Evolutionary conservation across 768 basidiomycete genomes (phyloP), one percentile per base, ranked within the genome.

Genomic region (Asterophora parasitica): DNA sequence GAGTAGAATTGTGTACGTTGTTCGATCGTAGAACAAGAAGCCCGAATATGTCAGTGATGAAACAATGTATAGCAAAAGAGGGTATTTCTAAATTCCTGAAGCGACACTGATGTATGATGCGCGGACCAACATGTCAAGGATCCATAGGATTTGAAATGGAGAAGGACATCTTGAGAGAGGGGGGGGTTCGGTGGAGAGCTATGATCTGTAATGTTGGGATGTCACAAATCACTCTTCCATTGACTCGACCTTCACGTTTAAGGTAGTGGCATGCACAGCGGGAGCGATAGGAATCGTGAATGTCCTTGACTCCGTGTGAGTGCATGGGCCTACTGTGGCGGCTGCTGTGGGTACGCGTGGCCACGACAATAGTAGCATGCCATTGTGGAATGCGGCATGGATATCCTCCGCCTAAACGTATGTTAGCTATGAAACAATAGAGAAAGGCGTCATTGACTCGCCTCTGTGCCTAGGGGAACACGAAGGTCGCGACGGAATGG

Each of bases 401-500:
- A 55, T 46, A 31, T 55, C 50, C 16, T 32, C 39, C 11, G 43
- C 46, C 53, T 55, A 40, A 12, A 12, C 23, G 23, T 23, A 43
- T 2, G 13, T 51, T 10, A 44, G 37, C 1, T 4, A 46, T 15
- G 16, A 13, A 19, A 8, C 12, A 9, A 9, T 23, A n/a, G 4
- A 23, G 31, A 4, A 20, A n/a, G 4, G 1, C 5, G 12, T 19
- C 11, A 23, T 36, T 39, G 7, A 55, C 63, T 57, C 48, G 72
- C 76, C 62, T 69, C 66, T 13, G 66, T 63, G 15, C 69, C 70
- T 2, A 55, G 44, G 7, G 73, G 72, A 12, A 77, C 48, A 16
- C 54, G 61, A 8, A 77, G 53, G 4, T 60, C 56, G 9, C 74
- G 67, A 7, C 61, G 60, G 51, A 77, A 77, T n/a, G 54, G 50